A percentile compares a stretch with the other conserved stretches of the same genome.
phyloP scores from a whole-genome alignment of 2,329 filamentous ascomycete species.

The Biscogniauxia marginata region DNA sequence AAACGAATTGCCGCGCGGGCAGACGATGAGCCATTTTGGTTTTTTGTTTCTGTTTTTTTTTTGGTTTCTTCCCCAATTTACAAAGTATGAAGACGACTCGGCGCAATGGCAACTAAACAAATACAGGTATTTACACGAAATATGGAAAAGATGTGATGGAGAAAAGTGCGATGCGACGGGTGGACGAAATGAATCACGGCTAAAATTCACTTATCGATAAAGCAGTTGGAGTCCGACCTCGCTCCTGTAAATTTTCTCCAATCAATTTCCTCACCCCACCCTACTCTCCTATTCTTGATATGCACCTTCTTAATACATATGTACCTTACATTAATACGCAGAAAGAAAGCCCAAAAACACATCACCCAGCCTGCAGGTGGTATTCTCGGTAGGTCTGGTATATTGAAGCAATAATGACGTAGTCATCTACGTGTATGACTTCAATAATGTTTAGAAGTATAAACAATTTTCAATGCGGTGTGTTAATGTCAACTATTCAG shows the following conservation, averaged over 20 bases:
- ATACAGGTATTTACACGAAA: no score
- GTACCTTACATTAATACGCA: no score
- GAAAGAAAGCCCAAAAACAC: no score
- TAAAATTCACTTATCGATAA: constrained; percentile 20
- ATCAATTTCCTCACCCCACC: neutral
- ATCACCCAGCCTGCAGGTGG: no score
- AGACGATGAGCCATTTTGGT: constrained; percentile 28
- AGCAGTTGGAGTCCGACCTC: constrained; percentile 17
- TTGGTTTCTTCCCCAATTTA: neutral
- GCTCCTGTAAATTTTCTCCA: constrained; percentile 3
- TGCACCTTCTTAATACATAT: no score
- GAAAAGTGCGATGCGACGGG: neutral
- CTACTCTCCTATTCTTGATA: neutral
- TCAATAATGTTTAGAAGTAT: no score
- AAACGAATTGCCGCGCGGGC: constrained; percentile 19
- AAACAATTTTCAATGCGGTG: no score
- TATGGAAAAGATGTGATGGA: neutral
- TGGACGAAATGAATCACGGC: constrained; percentile 4
- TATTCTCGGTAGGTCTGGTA: no score
- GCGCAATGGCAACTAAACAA: no score
- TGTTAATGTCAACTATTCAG: no score
- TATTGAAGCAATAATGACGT: no score
- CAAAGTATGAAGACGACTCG: constrained; percentile 18
- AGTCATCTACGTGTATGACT: no score
- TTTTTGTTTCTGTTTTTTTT: neutral